A percentile compares a stretch with the other conserved stretches of the same genome.
Evolutionary conservation across 495 filamentous ascomycete genomes (phyloP).

Genomic region (Cudoniella acicularis): DNA sequence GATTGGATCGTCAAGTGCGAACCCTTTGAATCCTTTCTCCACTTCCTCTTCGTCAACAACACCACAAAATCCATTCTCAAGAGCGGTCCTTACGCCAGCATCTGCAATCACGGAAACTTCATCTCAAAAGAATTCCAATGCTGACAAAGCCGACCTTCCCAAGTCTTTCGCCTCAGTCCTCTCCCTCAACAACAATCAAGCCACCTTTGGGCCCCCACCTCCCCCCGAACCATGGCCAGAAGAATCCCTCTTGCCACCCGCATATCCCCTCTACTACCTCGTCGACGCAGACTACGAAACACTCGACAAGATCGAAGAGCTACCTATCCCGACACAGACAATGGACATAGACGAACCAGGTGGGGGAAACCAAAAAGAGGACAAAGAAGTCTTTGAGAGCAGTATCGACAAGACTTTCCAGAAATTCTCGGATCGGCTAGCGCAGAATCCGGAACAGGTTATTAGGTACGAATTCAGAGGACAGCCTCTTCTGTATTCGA

Average conservation of each 20-base stretch:
- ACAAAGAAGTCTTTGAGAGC: constrained; percentile 81
- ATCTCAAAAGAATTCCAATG: constrained; percentile 21
- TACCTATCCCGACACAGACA: constrained; percentile 43
- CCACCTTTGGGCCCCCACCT: constrained; percentile 37
- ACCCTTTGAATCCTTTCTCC: constrained; percentile 54
- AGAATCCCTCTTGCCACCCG: constrained; percentile 54
- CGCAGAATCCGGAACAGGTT: constrained; percentile 90
- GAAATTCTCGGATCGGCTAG: constrained; percentile 80
- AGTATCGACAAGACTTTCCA: constrained; percentile 85
- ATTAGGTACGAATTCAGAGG: constrained; percentile 90
- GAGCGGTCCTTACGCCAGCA: constrained; percentile 15
- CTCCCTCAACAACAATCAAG: constrained; percentile 42
- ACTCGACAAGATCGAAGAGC: constrained; percentile 50
- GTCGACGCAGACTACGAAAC: constrained; percentile 88
- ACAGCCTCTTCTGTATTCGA: constrained; percentile 74
- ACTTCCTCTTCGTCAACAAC: constrained; percentile 29
- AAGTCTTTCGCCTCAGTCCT: constrained; percentile 67
- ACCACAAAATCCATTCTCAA: constrained; percentile 36
- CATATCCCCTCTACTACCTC: constrained; percentile 76
- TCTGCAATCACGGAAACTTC: constrained; percentile 28
- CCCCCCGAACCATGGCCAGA: constrained; percentile 71
- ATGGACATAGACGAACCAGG: constrained; percentile 54
- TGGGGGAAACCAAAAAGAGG: constrained; percentile 53
- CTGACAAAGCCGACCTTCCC: constrained; percentile 42
- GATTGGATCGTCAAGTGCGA: constrained; percentile 29